Base-by-base conservation (phyloP, 2,329 filamentous ascomycete species). In the Arthroderma sp. region DNA sequence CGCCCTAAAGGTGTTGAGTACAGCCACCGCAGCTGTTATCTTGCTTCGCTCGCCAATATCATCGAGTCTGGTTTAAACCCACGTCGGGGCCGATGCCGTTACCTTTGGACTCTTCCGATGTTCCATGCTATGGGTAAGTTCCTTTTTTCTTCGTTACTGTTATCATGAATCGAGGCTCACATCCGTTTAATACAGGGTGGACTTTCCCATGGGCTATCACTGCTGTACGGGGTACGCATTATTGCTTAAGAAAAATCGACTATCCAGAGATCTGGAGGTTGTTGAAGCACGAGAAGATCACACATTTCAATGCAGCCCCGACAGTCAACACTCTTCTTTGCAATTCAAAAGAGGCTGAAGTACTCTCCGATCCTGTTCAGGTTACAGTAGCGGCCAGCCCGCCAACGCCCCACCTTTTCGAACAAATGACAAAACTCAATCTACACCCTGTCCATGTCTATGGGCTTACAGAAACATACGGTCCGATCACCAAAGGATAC, bases 311-410 rank as follows among this genome's bases (percentile, higher is more conserved):
- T 58, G 89, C 89, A 1, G 91, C 89, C 0, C 91, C 91, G 0
- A 98, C 91, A 0, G 91, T 98, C 43, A 96, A 96, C 62, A 98
- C 89, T 0, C 68, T 96, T 1, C 76, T 98, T 2, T 94, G 91
- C 58, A 82, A 82, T 8, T 75, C 84, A 3, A 73, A 80, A 36
- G 81, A 87, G 61, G 89, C 91, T 2, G 75, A 74, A 53, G 74
- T 65, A 40, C 71, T 98, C 1, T 70, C 78, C 0, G 66, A 77
- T 1, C 76, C 80, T 0, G 87, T 96, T 6, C 74, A 79, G 10
- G 91, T 98, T 4, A 94, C 88, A 0, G 91, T 98, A 3, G 91
- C 91, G 2, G 91, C 89, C 1, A 88, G 82, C 48, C 91, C 91
- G 4, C 91, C 91, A 0, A 88, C 84, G 0, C 83, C 83, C 1